These are phyloP conservation scores for Lipomyces chichibuensis DNA, from an alignment of 805 yeast species.

Conservation along the genomic window DNA sequence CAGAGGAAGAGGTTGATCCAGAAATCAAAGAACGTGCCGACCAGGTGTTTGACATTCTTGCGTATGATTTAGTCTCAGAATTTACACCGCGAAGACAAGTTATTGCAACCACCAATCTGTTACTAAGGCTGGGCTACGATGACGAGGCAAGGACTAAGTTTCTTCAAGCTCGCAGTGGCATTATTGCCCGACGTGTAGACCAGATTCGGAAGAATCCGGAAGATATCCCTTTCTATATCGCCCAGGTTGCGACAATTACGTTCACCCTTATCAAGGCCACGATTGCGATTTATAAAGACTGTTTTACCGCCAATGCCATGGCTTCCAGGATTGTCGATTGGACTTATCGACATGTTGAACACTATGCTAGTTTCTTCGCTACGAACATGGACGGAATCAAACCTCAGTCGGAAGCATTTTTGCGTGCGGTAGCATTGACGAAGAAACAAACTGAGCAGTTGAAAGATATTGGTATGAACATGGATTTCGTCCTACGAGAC, in stretches of 20 bases:
- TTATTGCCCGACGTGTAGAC: constrained; percentile 53
- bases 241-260: constrained; percentile 64
- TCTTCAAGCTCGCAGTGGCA: constrained; percentile 53
- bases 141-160: constrained; percentile 56
- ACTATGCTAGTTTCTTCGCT: constrained; percentile 61
- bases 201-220: constrained; percentile 55
- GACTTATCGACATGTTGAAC: constrained; percentile 66
- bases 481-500: constrained; percentile 32
- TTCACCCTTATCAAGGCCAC: constrained; percentile 66
- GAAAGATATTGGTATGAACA: constrained; percentile 34
- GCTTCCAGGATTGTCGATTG: constrained; percentile 73
- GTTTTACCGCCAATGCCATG: constrained; percentile 53
- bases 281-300: constrained; percentile 55
- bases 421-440: constrained; percentile 28
- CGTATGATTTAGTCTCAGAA: constrained; percentile 44
- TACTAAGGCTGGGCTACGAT: constrained; percentile 50
- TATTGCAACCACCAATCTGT: constrained; percentile 40
- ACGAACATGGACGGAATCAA: constrained; percentile 56
- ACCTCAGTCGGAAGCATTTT: constrained; percentile 13
- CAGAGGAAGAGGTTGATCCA: constrained; percentile 27
- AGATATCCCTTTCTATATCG: constrained; percentile 56
- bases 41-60: constrained; percentile 43
- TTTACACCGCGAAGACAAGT: constrained; percentile 42
- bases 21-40: constrained; percentile 39
- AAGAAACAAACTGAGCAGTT: constrained; percentile 29